These are phyloP conservation scores for Huntiella decipiens DNA, from an alignment of 2,329 filamentous ascomycete species.

Conservation along the genomic window DNA sequence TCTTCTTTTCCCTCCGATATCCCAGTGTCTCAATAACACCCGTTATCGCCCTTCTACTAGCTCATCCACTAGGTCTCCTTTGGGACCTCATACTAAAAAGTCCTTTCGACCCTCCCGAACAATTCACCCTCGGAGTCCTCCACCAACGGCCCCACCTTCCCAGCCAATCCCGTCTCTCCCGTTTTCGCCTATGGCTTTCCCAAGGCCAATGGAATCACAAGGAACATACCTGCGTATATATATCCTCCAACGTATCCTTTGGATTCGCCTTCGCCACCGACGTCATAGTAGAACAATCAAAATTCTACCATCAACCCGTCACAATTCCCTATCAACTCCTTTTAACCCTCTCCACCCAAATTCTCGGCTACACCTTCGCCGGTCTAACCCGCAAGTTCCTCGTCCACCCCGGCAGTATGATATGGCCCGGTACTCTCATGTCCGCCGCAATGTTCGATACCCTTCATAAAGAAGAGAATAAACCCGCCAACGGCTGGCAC, in stretches of 20 bases:
- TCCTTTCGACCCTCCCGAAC: slow-evolving; percentile 28
- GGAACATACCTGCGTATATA: slow-evolving; percentile 75
- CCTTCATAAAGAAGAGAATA: slow-evolving; percentile 69
- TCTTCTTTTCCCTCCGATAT: slow-evolving; percentile 81
- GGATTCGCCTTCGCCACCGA: slow-evolving; percentile 80
- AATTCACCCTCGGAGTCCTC: slow-evolving; percentile 30
- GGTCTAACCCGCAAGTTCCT: slow-evolving; percentile 65
- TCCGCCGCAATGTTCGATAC: slow-evolving; percentile 80
- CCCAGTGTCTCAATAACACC: slow-evolving; percentile 79
- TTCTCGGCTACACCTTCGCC: slow-evolving; percentile 71
- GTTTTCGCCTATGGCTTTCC: slow-evolving; percentile 52
- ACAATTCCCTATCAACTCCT: slow-evolving; percentile 62
- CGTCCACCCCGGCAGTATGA: slow-evolving; percentile 73
- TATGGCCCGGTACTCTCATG: slow-evolving; percentile 78
- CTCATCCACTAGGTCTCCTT: slow-evolving; percentile 62
- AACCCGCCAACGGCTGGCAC: slow-evolving; percentile 61
- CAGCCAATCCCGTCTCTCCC: slow-evolving; percentile 14
- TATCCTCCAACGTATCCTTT: slow-evolving; percentile 77
- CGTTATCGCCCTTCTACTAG: slow-evolving; percentile 68
- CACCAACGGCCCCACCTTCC: slow-evolving; percentile 11
- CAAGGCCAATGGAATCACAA: slow-evolving; percentile 77
- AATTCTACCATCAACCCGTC: slow-evolving; percentile 71
- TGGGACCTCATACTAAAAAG: slow-evolving; percentile 61
- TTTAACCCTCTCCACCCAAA: slow-evolving; percentile 70
- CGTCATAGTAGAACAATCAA: slow-evolving; percentile 76